Conservation (phyloP, 257 asterid species). For the Ligustrum vulgare region DNA sequence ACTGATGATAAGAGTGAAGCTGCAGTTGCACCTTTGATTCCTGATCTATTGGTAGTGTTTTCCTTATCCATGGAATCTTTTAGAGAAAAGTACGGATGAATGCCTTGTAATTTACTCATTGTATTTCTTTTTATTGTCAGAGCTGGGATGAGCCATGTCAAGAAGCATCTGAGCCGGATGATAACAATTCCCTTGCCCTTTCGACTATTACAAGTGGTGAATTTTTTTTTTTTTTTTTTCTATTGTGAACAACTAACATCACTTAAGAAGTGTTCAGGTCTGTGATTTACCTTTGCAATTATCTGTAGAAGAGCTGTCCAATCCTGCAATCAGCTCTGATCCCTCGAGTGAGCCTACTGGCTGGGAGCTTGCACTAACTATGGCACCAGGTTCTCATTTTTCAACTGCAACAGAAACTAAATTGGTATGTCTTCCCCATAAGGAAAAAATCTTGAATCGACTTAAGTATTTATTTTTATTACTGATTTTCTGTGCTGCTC, state of each 20-base stretch:
- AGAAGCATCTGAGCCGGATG: conserved; percentile 40
- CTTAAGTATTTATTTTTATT: background rate
- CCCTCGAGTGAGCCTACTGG: conserved; percentile 37
- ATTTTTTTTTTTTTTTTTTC: conserved; percentile 20
- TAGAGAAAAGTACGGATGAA: background rate
- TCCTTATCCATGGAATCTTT: conserved; percentile 6
- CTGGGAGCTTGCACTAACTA: conserved; percentile 71
- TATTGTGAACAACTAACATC: background rate
- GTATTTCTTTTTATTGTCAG: conserved; percentile 30
- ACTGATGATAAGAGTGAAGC: conserved; percentile 27
- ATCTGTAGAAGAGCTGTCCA: conserved; percentile 28
- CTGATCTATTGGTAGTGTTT: conserved; percentile 60
- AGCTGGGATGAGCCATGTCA: conserved; percentile 56
- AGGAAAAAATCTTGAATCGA: background rate
- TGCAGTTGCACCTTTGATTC: conserved; percentile 39
- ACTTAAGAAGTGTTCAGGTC: background rate
- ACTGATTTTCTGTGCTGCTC: background rate
- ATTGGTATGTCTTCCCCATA: conserved; percentile 28
- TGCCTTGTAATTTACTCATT: background rate
- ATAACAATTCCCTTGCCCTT: conserved; percentile 23
- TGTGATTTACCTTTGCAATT: conserved; percentile 10
- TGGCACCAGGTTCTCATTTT: conserved; percentile 30
- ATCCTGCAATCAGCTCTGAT: conserved; percentile 28
- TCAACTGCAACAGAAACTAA: conserved; percentile 27
- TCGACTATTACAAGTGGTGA: conserved; percentile 41